A percentile compares a stretch with the other conserved stretches of the same genome.
Conservation (phyloP, 1,139 yeast species). For the Blastobotrys raffinosifermentans region DNA sequence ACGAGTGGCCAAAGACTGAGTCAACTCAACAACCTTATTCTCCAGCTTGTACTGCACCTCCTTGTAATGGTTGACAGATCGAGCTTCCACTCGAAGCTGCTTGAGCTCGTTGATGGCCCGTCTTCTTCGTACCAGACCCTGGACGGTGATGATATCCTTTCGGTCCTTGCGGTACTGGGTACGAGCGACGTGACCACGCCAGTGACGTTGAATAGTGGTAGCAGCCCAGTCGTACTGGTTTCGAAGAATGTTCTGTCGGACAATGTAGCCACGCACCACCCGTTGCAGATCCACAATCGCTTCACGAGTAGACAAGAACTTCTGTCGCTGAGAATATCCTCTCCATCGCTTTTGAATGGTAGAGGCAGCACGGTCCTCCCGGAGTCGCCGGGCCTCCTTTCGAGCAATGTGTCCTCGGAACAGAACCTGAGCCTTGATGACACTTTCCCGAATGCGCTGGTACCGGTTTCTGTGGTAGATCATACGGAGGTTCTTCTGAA, state of each 20-base stretch:
- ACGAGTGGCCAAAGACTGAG: slow-evolving; percentile 73
- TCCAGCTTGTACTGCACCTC: slow-evolving; percentile 91
- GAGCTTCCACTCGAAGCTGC: slow-evolving; percentile 72
- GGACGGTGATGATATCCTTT: slow-evolving; percentile 62
- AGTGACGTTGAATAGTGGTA: slow-evolving; percentile 57
- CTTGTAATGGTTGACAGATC: slow-evolving; percentile 80
- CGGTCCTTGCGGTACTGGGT: slow-evolving; percentile 38
- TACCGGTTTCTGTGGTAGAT: slow-evolving; percentile 58
- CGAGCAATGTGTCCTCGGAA: slow-evolving; percentile 63
- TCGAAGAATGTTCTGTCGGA: slow-evolving; percentile 45
- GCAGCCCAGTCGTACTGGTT: slow-evolving; percentile 60
- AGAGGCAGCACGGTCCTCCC: slow-evolving; percentile 61
- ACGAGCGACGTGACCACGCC: slow-evolving; percentile 55
- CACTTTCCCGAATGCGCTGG: slow-evolving; percentile 49
- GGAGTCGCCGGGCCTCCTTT: slow-evolving; percentile 48
- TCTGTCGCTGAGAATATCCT: slow-evolving; percentile 52
- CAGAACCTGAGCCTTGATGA: slow-evolving; percentile 53
- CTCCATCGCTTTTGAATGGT: slow-evolving; percentile 68
- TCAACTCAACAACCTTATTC: slow-evolving; percentile 90
- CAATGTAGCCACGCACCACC: slow-evolving; percentile 58
- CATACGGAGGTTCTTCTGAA: slow-evolving; percentile 80
- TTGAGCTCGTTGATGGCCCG: slow-evolving; percentile 62
- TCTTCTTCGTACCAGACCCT: slow-evolving; percentile 71
- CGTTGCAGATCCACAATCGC: slow-evolving; percentile 63
- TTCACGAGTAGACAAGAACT: slow-evolving; percentile 39